These are phyloP conservation scores for Mimosa bimucronata DNA, from an alignment of 306 rosid species.

Conservation along the genomic window DNA sequence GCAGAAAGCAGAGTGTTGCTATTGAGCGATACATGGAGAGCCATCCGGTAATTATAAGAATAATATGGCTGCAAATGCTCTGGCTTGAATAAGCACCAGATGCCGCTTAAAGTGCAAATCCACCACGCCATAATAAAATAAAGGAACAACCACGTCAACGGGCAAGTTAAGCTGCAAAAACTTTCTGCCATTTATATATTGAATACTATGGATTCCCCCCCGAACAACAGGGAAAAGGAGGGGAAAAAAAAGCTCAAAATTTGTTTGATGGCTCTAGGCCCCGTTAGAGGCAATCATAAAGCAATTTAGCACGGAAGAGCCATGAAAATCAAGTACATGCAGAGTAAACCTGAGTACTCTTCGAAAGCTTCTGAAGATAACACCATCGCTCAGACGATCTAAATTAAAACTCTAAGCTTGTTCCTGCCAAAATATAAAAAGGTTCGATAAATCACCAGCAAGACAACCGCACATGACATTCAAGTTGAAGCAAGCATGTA, in stretches of 20 bases:
- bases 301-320: conserved; percentile 37
- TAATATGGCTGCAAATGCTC: conserved; percentile 11
- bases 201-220: conserved; percentile 10
- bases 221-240: conserved; percentile 29
- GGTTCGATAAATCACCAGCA: conserved; percentile 33
- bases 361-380: conserved; percentile 36
- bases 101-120: conserved; percentile 26
- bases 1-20: not conserved
- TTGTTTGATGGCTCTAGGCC: conserved; percentile 42
- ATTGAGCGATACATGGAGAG: not conserved
- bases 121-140: conserved; percentile 24
- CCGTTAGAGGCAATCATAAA: conserved; percentile 49
- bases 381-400: conserved; percentile 31
- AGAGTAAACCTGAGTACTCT: conserved; percentile 51
- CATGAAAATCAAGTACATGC: conserved; percentile 47
- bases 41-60: conserved; percentile 17
- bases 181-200: conserved; percentile 43
- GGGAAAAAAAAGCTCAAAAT: conserved; percentile 19
- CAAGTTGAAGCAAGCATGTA: conserved; percentile 8
- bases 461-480: not conserved
- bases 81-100: conserved; percentile 26
- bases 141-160: conserved; percentile 36
- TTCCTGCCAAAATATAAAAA: conserved; percentile 56
- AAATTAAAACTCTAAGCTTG: conserved; percentile 39
- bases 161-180: conserved; percentile 44